A percentile compares a stretch with the other conserved stretches of the same genome.
Conservation (phyloP, 495 filamentous ascomycete genomes). For the Talaromyces wortmannii region DNA sequence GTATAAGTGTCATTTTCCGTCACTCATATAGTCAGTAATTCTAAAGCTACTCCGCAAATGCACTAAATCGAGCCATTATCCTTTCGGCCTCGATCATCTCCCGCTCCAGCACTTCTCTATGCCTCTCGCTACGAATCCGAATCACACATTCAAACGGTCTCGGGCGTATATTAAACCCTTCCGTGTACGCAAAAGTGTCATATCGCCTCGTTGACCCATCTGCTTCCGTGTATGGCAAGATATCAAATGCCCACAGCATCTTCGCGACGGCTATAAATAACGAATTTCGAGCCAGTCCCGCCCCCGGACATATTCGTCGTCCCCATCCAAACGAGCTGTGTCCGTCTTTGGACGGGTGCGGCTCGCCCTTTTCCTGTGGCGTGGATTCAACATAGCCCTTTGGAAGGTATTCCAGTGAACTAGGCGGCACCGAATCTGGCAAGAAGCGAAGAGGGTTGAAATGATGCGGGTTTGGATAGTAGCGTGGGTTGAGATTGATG, state of each 20-base stretch:
- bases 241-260: slow-evolving; percentile 47
- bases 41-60: not conserved
- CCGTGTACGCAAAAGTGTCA: slow-evolving; percentile 17
- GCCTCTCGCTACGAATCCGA: slow-evolving; percentile 5
- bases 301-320: slow-evolving; percentile 23
- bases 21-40: too few relatives aligned
- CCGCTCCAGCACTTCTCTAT: slow-evolving; percentile 1
- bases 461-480: slow-evolving; percentile 29
- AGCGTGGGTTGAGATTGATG: slow-evolving; percentile 32
- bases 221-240: slow-evolving; percentile 37
- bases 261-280: slow-evolving; percentile 38
- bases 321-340: slow-evolving; percentile 18
- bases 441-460: slow-evolving; percentile 40
- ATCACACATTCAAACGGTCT: slow-evolving; percentile 12
- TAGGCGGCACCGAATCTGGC: slow-evolving; percentile 7
- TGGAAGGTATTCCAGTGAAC: slow-evolving; percentile 6
- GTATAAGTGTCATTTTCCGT: too few relatives aligned
- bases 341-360: slow-evolving; percentile 11
- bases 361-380: not conserved
- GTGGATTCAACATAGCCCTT: slow-evolving; percentile 4
- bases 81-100: slow-evolving; percentile 2
- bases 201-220: slow-evolving; percentile 15
- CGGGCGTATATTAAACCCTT: slow-evolving; percentile 16
- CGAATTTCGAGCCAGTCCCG: slow-evolving; percentile 40
- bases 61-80: not conserved